Evolutionary conservation across 495 filamentous ascomycete species (phyloP).

Genomic region (Trichoderma erinaceum): DNA sequence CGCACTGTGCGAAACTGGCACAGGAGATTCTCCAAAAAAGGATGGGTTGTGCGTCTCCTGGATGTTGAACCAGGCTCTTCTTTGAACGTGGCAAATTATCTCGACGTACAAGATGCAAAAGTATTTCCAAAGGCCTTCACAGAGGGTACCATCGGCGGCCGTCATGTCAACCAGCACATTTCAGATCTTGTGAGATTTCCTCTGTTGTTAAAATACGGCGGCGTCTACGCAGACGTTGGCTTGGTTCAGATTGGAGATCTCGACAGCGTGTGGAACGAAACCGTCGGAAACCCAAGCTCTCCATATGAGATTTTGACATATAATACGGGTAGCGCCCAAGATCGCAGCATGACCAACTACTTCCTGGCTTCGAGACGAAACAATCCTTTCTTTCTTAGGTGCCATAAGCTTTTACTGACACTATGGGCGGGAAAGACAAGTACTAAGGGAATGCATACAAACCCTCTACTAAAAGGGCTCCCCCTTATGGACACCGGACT

Average conservation of each 20-base stretch:
- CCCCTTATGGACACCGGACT: conserved; percentile 27
- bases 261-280: conserved; percentile 44
- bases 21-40: conserved; percentile 42
- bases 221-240: conserved; percentile 51
- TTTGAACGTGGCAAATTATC: conserved; percentile 41
- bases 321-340: conserved; percentile 31
- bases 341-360: conserved; percentile 42
- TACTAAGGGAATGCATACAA: conserved; percentile 47
- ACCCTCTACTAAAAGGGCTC: conserved; percentile 39
- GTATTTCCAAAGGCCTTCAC: conserved; percentile 45
- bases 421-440: conserved; percentile 46
- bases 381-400: conserved; percentile 45
- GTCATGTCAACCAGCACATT: conserved; percentile 45
- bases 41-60: conserved; percentile 49
- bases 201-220: conserved; percentile 48
- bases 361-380: conserved; percentile 35
- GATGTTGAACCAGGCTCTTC: conserved; percentile 39
- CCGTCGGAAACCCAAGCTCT: conserved; percentile 39
- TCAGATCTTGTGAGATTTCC: conserved; percentile 53
- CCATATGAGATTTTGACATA: conserved; percentile 44
- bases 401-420: conserved; percentile 43
- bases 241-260: conserved; percentile 52
- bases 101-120: conserved; percentile 37
- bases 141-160: conserved; percentile 41
- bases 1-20: conserved; percentile 53